Conservation (phyloP, 805 yeast genomes). For the Hanseniaspora thailandica region DNA sequence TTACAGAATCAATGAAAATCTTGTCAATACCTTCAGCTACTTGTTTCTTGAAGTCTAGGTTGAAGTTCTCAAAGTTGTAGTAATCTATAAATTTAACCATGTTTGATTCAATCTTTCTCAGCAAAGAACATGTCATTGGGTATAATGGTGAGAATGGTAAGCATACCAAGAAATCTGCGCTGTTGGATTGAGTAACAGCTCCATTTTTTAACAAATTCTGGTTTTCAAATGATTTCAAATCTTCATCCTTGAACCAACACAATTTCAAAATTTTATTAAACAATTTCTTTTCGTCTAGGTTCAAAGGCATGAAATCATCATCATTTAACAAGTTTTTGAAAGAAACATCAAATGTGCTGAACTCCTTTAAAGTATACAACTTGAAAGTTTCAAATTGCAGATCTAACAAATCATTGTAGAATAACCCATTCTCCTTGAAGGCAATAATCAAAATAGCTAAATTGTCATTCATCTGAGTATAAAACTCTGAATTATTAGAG, state of each 20-base stretch:
- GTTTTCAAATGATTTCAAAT: constrained; percentile 27
- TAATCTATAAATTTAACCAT: constrained; percentile 55
- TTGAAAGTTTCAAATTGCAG: constrained; percentile 48
- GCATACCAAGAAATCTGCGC: constrained; percentile 43
- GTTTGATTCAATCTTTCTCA: constrained; percentile 52
- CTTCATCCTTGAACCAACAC: constrained; percentile 57
- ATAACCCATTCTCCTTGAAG: constrained; percentile 59
- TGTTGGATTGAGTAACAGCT: background rate
- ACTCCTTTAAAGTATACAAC: constrained; percentile 46
- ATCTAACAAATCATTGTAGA: constrained; percentile 48
- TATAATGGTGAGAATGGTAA: constrained; percentile 83
- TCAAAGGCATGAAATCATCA: constrained; percentile 84
- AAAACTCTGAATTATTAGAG: constrained; percentile 30
- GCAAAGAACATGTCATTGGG: constrained; percentile 71
- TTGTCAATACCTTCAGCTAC: constrained; percentile 52
- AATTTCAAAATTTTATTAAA: constrained; percentile 52
- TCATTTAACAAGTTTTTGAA: constrained; percentile 54
- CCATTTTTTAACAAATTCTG: constrained; percentile 11
- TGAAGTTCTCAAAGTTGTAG: constrained; percentile 51
- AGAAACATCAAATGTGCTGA: constrained; percentile 44
- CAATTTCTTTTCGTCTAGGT: constrained; percentile 45
- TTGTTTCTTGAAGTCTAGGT: constrained; percentile 26
- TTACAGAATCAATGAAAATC: constrained; percentile 56
- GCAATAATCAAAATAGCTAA: constrained; percentile 65
- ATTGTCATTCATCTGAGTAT: constrained; percentile 46